Conservation (phyloP, 352 stramenopile genomes). For the Phytophthora chlamydospora region DNA sequence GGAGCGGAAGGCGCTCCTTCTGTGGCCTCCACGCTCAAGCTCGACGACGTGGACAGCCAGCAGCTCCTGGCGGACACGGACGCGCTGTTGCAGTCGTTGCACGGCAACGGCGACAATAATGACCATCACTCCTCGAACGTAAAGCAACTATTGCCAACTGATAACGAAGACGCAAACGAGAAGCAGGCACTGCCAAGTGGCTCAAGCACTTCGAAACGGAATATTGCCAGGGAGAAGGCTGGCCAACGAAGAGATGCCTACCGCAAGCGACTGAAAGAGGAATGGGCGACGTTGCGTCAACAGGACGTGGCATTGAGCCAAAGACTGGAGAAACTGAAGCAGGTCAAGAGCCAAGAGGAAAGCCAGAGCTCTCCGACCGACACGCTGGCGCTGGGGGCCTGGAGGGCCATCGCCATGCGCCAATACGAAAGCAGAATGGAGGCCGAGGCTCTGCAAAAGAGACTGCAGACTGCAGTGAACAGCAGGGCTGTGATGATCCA, state of each 20-base stretch:
- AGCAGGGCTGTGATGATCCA: conserved; percentile 33
- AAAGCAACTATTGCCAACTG: background rate
- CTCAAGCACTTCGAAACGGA: background rate
- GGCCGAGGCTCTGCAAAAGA: conserved; percentile 20
- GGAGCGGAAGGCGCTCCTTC: too few species aligned
- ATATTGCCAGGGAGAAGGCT: conserved; percentile 20
- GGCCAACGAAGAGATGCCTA: conserved; percentile 34
- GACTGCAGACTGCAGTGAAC: conserved; percentile 14
- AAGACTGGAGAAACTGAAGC: conserved; percentile 14
- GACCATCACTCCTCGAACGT: too few species aligned
- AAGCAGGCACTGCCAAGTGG: background rate
- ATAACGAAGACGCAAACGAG: background rate
- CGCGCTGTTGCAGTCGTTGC: conserved; percentile 15
- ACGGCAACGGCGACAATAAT: background rate
- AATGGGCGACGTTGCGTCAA: conserved; percentile 31
- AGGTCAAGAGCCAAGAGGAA: conserved; percentile 10
- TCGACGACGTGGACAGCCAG: conserved; percentile 26
- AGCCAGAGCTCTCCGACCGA: conserved; percentile 10
- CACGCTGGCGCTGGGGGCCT: conserved; percentile 16
- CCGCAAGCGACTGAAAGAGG: conserved; percentile 34
- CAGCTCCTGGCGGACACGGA: conserved; percentile 28
- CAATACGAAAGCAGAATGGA: conserved; percentile 35
- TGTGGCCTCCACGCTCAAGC: background rate
- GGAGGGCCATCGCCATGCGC: conserved; percentile 26
- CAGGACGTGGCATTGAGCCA: conserved; percentile 24